These are phyloP conservation scores for Trichophyton verrucosum DNA, from an alignment of 2,329 filamentous ascomycete genomes.

Conservation along the genomic window DNA sequence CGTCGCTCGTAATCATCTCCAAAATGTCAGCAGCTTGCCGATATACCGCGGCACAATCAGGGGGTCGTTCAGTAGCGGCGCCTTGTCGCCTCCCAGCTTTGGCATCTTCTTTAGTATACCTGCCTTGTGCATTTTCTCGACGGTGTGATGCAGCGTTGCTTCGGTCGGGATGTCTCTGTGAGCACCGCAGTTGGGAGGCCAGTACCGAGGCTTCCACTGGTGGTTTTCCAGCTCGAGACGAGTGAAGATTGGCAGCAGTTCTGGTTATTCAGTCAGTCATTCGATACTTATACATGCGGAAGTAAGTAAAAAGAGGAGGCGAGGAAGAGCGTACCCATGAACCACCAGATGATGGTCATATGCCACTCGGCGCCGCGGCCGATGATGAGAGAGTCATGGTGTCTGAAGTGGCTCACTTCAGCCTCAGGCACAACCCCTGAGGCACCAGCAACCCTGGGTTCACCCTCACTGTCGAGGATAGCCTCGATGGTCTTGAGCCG, in stretches of 20 bases:
- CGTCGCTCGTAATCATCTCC: conserved; percentile 8
- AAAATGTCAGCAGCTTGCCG: conserved; percentile 7
- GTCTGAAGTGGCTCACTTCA: background rate
- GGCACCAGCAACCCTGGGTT: background rate
- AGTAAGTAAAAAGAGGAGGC: background rate
- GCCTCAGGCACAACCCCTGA: background rate
- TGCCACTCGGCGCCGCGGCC: conserved; percentile 19
- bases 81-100: conserved; percentile 14
- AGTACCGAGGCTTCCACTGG: conserved; percentile 25
- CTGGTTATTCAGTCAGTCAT: conserved; percentile 11
- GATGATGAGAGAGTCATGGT: conserved; percentile 26
- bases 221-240: conserved; percentile 26
- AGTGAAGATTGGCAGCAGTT: conserved; percentile 26
- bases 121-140: conserved; percentile 19
- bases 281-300: background rate
- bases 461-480: conserved; percentile 7
- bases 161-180: conserved; percentile 23
- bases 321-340: conserved; percentile 17
- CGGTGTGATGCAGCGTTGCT: conserved; percentile 22
- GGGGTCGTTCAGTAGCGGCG: conserved; percentile 12
- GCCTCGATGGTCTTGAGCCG: conserved; percentile 1
- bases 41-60: conserved; percentile 8
- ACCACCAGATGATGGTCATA: conserved; percentile 25
- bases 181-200: conserved; percentile 26
- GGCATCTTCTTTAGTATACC: conserved; percentile 17